Percentiles rank a stretch among this genome's conserved stretches.
Evolutionary conservation across 2,329 filamentous ascomycete species (phyloP).

Genomic region (Cyphellophora attinorum): DNA sequence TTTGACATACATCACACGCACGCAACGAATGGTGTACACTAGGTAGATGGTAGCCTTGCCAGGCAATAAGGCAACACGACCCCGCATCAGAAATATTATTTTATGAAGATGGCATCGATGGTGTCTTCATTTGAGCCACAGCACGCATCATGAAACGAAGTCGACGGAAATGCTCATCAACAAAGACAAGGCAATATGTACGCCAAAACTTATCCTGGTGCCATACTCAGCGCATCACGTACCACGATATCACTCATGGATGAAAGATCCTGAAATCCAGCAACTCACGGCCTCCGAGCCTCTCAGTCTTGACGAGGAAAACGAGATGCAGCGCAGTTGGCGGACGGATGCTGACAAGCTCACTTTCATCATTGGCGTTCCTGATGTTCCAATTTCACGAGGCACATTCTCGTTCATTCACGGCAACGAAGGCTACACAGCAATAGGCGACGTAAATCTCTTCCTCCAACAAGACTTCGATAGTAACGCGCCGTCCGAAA

Average conservation of each 20-base stretch:
- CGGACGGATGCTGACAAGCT: slow-evolving; percentile 73
- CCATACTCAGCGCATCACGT: slow-evolving; percentile 81
- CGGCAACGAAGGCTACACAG: slow-evolving; percentile 21
- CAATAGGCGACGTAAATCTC: slow-evolving; percentile 71
- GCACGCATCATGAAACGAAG: no score
- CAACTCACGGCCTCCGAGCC: slow-evolving; percentile 80
- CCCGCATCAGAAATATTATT: no score
- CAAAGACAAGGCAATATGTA: slow-evolving; percentile 47
- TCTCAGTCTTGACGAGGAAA: slow-evolving; percentile 70
- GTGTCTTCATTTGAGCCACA: no score
- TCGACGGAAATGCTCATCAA: slow-evolving; percentile 30
- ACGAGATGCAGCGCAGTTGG: slow-evolving; percentile 86
- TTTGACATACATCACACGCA: slow-evolving; percentile 28
- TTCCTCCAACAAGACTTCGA: slow-evolving; percentile 57
- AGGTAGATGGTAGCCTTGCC: background rate
- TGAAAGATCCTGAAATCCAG: slow-evolving; percentile 75
- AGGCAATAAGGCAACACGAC: slow-evolving; percentile 20
- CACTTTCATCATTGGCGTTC: slow-evolving; percentile 72
- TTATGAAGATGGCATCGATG: no score
- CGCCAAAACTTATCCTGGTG: slow-evolving; percentile 61
- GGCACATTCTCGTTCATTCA: slow-evolving; percentile 1
- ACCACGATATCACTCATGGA: slow-evolving; percentile 76
- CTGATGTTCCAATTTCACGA: slow-evolving; percentile 19
- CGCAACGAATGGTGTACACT: background rate
- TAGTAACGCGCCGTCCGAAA: no score